Conservation (phyloP, 805 yeast species). For the Peterozyma toletana region DNA sequence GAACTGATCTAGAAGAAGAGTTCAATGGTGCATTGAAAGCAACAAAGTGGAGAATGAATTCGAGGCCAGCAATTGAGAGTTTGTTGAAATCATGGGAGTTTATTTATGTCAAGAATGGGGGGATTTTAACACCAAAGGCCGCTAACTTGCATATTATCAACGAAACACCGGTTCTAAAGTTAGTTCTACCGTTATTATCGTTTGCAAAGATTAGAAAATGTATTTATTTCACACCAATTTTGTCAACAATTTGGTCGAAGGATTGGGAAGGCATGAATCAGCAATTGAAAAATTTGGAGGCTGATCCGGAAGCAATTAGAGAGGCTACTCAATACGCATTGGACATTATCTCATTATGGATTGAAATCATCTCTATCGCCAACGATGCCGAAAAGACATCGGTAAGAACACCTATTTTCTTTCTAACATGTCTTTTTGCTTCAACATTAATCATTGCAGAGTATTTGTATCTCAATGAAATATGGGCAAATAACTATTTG, state of each 20-base stretch:
- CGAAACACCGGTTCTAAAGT: constrained; percentile 48
- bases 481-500: constrained; percentile 33
- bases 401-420: constrained; percentile 68
- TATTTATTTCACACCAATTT: constrained; percentile 52
- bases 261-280: constrained; percentile 65
- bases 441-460: constrained; percentile 58
- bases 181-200: constrained; percentile 58
- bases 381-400: constrained; percentile 62
- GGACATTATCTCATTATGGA: constrained; percentile 63
- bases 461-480: constrained; percentile 50
- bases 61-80: constrained; percentile 50
- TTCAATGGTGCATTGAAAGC: constrained; percentile 36
- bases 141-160: constrained; percentile 40
- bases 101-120: constrained; percentile 54
- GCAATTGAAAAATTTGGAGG: constrained; percentile 35
- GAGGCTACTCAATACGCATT: constrained; percentile 55
- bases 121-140: constrained; percentile 47
- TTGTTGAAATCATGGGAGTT: constrained; percentile 65
- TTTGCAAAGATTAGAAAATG: constrained; percentile 64
- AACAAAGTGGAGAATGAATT: constrained; percentile 59
- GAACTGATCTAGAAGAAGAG: constrained; percentile 27
- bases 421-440: constrained; percentile 63
- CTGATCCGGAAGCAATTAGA: constrained; percentile 56
- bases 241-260: constrained; percentile 53
- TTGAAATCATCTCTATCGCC: constrained; percentile 57